These are phyloP conservation scores for Aspergillus sclerotiicarbonarius DNA, from an alignment of 495 filamentous ascomycete genomes.

Conservation along the genomic window DNA sequence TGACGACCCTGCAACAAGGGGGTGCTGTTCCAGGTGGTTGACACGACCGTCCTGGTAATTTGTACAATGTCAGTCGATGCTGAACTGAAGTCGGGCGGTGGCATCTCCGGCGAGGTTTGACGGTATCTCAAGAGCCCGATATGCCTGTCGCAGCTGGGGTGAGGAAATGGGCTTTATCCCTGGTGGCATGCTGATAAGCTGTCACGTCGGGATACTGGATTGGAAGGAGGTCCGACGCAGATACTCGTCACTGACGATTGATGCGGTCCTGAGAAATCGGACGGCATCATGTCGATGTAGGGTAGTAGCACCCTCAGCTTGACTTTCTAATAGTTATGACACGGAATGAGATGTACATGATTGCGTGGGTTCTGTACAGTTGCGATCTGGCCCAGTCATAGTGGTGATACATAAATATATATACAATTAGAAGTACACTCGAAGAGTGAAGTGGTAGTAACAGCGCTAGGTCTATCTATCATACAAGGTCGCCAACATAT, in stretches of 20 bases:
- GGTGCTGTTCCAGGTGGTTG: slow-evolving; percentile 44
- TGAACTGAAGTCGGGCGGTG: background rate
- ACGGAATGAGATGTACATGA: background rate
- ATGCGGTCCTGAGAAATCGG: background rate
- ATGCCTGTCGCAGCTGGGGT: background rate
- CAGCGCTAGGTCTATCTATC: background rate
- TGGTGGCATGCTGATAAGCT: background rate
- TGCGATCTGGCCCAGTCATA: too few relatives aligned
- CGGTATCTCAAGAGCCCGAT: background rate
- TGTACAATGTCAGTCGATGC: background rate
- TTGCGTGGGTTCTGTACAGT: background rate
- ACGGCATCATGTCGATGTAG: background rate
- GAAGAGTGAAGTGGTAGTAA: background rate
- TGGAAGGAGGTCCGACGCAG: background rate
- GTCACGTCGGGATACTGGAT: background rate
- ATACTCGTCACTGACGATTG: background rate
- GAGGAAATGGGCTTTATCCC: background rate
- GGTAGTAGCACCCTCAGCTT: background rate
- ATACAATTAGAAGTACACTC: background rate
- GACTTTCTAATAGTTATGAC: background rate
- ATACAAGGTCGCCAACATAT: slow-evolving; percentile 1
- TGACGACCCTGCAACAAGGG: slow-evolving; percentile 42
- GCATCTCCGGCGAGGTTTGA: background rate
- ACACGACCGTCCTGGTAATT: slow-evolving; percentile 7
- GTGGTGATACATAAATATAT: too few relatives aligned